Evolutionary conservation across 2,329 filamentous ascomycete species (phyloP).

Genomic region (Aureobasidium sp.): DNA sequence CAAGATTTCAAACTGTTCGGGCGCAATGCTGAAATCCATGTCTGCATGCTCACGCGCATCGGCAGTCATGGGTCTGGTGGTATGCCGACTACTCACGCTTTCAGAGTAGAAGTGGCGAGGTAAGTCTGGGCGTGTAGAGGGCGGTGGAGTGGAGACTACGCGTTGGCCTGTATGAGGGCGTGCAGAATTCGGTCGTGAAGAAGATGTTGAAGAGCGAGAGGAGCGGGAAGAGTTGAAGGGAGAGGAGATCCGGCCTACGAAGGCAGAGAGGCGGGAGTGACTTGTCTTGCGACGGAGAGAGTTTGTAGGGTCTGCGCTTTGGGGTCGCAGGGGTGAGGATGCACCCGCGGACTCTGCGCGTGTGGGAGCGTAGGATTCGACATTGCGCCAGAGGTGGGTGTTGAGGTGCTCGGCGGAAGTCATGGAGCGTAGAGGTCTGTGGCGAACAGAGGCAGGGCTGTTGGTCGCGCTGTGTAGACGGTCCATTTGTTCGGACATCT

Average conservation of each 20-base stretch:
- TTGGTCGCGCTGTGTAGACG: constrained; percentile 19
- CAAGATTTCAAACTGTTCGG: neutral
- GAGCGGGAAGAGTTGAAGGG: neutral
- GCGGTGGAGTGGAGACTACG: neutral
- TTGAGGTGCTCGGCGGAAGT: neutral
- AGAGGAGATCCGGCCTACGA: constrained; percentile 1
- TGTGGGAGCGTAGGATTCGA: neutral
- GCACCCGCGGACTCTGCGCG: neutral
- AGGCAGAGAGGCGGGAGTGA: neutral
- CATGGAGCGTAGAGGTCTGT: neutral
- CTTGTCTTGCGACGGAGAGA: neutral
- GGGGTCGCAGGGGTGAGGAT: neutral
- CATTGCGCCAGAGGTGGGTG: neutral
- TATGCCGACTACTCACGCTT: neutral
- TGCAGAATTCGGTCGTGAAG: neutral
- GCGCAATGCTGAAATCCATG: constrained; percentile 1
- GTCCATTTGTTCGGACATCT: constrained; percentile 26
- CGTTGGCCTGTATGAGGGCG: neutral
- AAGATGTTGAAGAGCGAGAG: neutral
- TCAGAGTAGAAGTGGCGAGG: neutral
- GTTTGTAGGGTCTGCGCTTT: neutral
- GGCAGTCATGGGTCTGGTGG: neutral
- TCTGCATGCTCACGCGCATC: neutral
- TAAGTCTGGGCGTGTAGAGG: neutral
- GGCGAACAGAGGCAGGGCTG: constrained; percentile 4